Evolutionary conservation across 495 filamentous ascomycete species (phyloP).

Genomic region (Annulohypoxylon bovei): DNA sequence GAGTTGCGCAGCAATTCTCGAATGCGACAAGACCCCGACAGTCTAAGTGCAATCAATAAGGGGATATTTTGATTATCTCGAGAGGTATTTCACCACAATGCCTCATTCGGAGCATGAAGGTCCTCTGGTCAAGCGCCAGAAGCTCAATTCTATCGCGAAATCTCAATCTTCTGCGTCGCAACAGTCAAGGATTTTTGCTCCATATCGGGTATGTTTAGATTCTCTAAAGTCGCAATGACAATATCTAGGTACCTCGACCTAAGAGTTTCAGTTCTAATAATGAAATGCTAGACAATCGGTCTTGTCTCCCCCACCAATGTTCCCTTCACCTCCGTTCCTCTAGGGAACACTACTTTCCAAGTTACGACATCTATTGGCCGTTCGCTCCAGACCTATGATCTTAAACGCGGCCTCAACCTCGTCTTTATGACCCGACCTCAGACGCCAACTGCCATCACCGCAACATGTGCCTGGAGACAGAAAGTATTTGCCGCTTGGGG

Average conservation of each 20-base stretch:
- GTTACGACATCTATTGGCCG: constrained; percentile 93
- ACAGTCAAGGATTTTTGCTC: constrained; percentile 85
- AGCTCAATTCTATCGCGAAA: constrained; percentile 55
- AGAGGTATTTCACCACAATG: constrained; percentile 43
- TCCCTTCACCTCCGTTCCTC: constrained; percentile 85
- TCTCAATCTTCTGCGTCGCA: constrained; percentile 46
- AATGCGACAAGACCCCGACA: constrained; percentile 6
- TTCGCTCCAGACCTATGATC: constrained; percentile 92
- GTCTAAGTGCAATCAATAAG: not conserved
- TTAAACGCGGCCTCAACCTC: constrained; percentile 86
- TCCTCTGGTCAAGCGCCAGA: constrained; percentile 74
- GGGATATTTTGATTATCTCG: not conserved
- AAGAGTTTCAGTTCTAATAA: constrained; percentile 11
- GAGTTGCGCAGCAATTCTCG: constrained; percentile 13
- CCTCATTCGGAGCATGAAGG: constrained; percentile 61
- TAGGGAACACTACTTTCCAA: constrained; percentile 95
- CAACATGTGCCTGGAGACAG: constrained; percentile 88
- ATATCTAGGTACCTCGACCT: too few relatives aligned
- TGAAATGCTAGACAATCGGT: constrained; percentile 76
- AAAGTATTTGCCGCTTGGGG: constrained; percentile 89
- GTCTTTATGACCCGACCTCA: constrained; percentile 91
- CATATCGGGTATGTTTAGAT: constrained; percentile 78
- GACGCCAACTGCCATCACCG: constrained; percentile 85
- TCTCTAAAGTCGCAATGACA: not conserved
- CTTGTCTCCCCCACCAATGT: constrained; percentile 89